Percentiles rank a stretch among this genome's conserved stretches.
These are phyloP conservation scores for Trichoderma sp. DNA, from an alignment of 2,329 filamentous ascomycete species.

Conservation along the genomic window DNA sequence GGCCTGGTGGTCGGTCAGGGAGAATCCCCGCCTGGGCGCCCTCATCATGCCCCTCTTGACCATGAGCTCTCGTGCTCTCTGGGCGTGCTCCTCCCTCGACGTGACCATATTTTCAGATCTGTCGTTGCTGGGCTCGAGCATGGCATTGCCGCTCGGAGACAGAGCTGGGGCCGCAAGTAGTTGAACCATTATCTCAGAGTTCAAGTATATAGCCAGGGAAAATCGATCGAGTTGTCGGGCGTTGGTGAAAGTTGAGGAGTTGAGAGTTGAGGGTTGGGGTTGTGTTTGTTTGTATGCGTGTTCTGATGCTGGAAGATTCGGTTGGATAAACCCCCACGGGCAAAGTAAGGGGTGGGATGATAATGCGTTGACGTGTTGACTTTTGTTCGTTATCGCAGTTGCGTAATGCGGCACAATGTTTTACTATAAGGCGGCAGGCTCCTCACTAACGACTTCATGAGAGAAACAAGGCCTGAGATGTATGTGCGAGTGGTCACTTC, in stretches of 20 bases:
- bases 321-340: not conserved
- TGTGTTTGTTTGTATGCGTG: not conserved
- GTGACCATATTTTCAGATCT: constrained; percentile 29
- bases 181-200: constrained; percentile 35
- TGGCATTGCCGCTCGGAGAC: constrained; percentile 30
- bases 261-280: too few species aligned
- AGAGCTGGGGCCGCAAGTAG: constrained; percentile 33
- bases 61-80: constrained; percentile 42
- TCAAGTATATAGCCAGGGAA: not conserved
- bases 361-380: not conserved
- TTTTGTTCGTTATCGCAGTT: constrained; percentile 16
- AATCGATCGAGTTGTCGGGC: not conserved
- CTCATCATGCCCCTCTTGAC: constrained; percentile 40
- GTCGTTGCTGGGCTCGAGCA: constrained; percentile 26
- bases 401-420: constrained; percentile 12
- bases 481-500: not conserved
- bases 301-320: not conserved
- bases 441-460: constrained; percentile 48
- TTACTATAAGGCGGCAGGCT: constrained; percentile 16
- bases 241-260: not conserved
- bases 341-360: not conserved
- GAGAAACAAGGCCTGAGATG: constrained; percentile 20
- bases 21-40: constrained; percentile 48
- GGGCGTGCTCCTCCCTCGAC: constrained; percentile 45
- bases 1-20: constrained; percentile 47